phyloP scores from a whole-genome alignment of 1,284 basidiomycete genomes.

The Leccinum griseonigrum region DNA sequence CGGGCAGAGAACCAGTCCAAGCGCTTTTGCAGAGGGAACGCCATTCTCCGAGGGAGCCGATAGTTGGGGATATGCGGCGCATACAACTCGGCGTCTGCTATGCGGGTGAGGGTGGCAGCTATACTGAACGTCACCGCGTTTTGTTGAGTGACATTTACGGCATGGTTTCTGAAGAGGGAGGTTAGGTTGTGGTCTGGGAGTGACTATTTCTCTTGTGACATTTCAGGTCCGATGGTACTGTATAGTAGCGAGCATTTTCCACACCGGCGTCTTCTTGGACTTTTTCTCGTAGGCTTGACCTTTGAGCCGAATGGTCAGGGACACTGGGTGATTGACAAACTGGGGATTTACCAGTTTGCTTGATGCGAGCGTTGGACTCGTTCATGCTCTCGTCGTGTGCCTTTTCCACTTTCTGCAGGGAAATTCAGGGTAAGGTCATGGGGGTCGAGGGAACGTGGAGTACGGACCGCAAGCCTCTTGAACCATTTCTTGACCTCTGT shows the following conservation, averaged over 20 bases:
- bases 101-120: constrained; percentile 59
- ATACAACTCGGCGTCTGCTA: constrained; percentile 75
- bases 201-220: constrained; percentile 77
- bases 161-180: constrained; percentile 54
- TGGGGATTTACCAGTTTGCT: constrained; percentile 61
- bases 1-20: constrained; percentile 59
- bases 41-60: constrained; percentile 38
- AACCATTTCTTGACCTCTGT: constrained; percentile 79
- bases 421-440: constrained; percentile 1
- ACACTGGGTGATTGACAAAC: neutral
- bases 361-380: constrained; percentile 70
- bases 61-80: constrained; percentile 48
- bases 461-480: constrained; percentile 68
- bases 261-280: constrained; percentile 71
- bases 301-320: constrained; percentile 26
- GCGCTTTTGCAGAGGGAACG: constrained; percentile 61
- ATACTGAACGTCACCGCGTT: constrained; percentile 61
- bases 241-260: constrained; percentile 76
- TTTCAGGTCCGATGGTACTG: constrained; percentile 69
- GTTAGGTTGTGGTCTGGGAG: neutral
- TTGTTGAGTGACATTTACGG: constrained; percentile 56
- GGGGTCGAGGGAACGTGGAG: neutral
- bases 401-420: constrained; percentile 70
- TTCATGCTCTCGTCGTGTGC: constrained; percentile 67
- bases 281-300: constrained; percentile 76